These are phyloP conservation scores for Cercospora canescens DNA, from an alignment of 2,329 filamentous ascomycete genomes.

Conservation along the genomic window DNA sequence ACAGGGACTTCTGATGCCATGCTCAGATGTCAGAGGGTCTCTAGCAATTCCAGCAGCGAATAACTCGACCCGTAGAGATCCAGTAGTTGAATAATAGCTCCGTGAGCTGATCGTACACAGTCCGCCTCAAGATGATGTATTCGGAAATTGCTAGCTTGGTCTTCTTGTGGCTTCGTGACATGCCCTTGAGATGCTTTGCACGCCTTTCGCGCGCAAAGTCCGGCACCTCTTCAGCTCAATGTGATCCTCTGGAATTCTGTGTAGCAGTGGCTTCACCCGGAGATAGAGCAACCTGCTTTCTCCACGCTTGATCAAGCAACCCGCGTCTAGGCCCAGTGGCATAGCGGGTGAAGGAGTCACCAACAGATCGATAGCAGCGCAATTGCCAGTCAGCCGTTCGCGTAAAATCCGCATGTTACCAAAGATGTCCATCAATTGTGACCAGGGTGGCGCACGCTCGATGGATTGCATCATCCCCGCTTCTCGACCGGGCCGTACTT, in stretches of 20 bases:
- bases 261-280: not conserved
- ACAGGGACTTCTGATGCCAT: not conserved
- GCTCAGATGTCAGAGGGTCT: not conserved
- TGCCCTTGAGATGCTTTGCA: not conserved
- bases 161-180: not conserved
- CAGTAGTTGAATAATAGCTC: not conserved
- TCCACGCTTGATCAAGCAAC: not conserved
- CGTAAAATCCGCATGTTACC: not conserved
- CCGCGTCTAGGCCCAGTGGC: not conserved
- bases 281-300: not conserved
- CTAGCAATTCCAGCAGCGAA: not conserved
- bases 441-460: not conserved
- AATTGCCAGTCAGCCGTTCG: not conserved
- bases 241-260: not conserved
- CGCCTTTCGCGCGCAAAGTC: not conserved
- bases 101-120: not conserved
- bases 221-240: not conserved
- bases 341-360: not conserved
- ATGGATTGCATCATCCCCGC: conserved; percentile 9
- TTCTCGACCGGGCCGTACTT: not conserved
- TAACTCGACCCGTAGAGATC: not conserved
- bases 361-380: not conserved
- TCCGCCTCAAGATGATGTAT: not conserved
- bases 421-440: not conserved
- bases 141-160: not conserved